Evolutionary conservation across 345 rosid genomes (phyloP).

Genomic region (Gossypium rotundifolium): DNA sequence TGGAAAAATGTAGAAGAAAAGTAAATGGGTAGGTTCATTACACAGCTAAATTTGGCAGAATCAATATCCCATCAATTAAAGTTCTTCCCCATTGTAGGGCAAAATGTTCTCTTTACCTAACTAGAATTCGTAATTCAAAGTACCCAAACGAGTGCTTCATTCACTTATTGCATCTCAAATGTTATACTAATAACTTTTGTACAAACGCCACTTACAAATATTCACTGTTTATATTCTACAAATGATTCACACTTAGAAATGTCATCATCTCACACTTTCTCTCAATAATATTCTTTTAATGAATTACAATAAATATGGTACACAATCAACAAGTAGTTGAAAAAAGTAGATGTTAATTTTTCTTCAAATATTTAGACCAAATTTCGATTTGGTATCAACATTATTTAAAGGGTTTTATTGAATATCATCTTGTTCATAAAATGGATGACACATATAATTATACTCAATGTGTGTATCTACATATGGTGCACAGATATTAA

Average conservation of each 20-base stretch:
- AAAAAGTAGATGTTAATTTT: background rate
- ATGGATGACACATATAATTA: too few relatives aligned
- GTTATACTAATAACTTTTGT: background rate
- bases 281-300: background rate
- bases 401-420: rapidly evolving
- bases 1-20: too few relatives aligned
- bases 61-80: too few relatives aligned
- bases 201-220: background rate
- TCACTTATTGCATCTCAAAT: background rate
- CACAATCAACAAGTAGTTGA: too few relatives aligned
- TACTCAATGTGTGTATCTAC: too few relatives aligned
- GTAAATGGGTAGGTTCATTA: too few relatives aligned
- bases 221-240: background rate
- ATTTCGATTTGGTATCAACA: rapidly evolving
- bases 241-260: background rate
- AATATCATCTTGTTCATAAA: too few relatives aligned
- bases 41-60: too few relatives aligned
- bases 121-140: background rate
- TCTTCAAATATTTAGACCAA: background rate
- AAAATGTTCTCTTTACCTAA: background rate
- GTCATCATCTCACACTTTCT: background rate
- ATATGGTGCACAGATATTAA: too few relatives aligned
- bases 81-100: too few relatives aligned
- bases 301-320: background rate
- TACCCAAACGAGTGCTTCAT: background rate